A percentile compares a stretch with the other conserved stretches of the same genome.
Conservation (phyloP, 495 filamentous ascomycete species). For the Cercophora sp. region DNA sequence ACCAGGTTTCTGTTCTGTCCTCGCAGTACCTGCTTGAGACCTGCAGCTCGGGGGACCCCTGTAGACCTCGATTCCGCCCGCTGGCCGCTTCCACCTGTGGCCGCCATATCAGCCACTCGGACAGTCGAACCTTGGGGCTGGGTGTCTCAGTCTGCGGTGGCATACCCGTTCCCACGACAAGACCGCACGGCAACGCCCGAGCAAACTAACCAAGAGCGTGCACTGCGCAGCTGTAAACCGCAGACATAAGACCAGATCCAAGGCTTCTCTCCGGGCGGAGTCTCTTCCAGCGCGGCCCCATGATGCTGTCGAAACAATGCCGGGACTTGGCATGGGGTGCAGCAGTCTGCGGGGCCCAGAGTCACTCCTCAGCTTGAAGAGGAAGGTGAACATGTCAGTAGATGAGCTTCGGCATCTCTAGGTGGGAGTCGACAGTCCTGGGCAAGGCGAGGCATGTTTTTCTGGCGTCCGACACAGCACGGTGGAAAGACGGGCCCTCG, state of each 20-base stretch:
- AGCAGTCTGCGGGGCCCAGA: constrained; percentile 11
- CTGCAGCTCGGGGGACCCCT: constrained; percentile 20
- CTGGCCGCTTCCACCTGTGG: neutral
- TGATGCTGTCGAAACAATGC: constrained; percentile 22
- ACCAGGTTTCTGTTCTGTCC: constrained; percentile 27
- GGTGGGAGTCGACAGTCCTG: constrained; percentile 6
- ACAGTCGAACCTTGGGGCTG: no score
- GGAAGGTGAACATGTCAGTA: constrained; percentile 25
- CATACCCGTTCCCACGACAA: no score
- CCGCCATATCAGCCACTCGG: no score
- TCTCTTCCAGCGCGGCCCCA: constrained; percentile 3
- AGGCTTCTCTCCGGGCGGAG: neutral
- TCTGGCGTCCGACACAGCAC: neutral
- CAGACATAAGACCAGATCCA: no score
- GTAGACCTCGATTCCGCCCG: neutral
- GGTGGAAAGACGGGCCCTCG: constrained; percentile 33
- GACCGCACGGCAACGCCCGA: no score
- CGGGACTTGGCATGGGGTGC: constrained; percentile 25
- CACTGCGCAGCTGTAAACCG: no score
- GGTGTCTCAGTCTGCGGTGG: no score
- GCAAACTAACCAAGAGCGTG: no score
- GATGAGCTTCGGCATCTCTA: constrained; percentile 19
- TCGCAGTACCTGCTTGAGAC: constrained; percentile 28
- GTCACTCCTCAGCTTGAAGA: constrained; percentile 18
- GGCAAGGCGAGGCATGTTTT: constrained; percentile 2